Conservation (phyloP, 2,329 filamentous ascomycete species). For the Teratosphaeria pseudoeucalypti region DNA sequence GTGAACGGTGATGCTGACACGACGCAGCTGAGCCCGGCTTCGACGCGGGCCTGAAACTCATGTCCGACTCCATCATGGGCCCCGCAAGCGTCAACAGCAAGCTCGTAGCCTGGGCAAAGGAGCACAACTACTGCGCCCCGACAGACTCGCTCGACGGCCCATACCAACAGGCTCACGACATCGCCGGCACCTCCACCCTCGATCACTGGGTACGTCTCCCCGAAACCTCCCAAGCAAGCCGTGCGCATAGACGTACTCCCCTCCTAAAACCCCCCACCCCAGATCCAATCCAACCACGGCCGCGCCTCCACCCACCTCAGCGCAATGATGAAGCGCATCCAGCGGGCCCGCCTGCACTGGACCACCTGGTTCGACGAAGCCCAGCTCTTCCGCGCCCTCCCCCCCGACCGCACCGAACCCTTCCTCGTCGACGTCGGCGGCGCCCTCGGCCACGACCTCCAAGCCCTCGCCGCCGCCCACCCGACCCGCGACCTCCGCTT, state of each 20-base stretch:
- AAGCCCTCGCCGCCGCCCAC: not conserved
- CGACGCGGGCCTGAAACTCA: conserved; percentile 4
- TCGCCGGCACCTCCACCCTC: conserved; percentile 5
- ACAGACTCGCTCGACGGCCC: conserved; percentile 4
- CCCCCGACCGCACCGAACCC: not conserved
- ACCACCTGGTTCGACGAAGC: conserved; percentile 3
- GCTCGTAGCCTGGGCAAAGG: not conserved
- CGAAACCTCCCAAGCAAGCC: not conserved
- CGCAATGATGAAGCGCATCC: conserved; percentile 6
- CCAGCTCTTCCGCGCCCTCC: not conserved
- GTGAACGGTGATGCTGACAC: not conserved
- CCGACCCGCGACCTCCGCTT: not conserved
- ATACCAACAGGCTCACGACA: conserved; percentile 5
- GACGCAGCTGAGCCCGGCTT: conserved; percentile 4
- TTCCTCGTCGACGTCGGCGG: conserved; percentile 1
- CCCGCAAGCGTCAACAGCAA: conserved; percentile 1
- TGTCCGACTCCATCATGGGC: conserved; percentile 4
- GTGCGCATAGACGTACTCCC: not conserved
- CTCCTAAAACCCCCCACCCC: not conserved
- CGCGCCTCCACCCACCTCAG: not conserved
- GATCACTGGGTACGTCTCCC: conserved; percentile 2
- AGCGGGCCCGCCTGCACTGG: conserved; percentile 5
- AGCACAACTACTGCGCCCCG: not conserved
- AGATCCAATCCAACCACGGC: not conserved
- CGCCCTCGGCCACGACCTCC: not conserved